Conservation (phyloP, 2,329 filamentous ascomycete genomes). For the Tolypocladium album region DNA sequence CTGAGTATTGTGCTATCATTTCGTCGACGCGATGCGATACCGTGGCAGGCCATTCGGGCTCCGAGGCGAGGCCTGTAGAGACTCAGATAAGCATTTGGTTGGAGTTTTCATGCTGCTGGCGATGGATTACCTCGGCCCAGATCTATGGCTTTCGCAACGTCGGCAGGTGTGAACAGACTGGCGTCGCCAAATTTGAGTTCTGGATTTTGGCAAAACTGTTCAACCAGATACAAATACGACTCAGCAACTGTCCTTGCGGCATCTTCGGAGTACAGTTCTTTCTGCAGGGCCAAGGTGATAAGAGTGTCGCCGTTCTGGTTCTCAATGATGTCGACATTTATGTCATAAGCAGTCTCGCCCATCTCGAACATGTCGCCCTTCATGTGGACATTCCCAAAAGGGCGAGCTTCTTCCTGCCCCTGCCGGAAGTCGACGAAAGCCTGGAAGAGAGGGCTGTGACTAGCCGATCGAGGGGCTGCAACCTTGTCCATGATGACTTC, state of each 20-base stretch:
- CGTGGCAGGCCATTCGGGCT: neutral
- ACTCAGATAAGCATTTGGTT: neutral
- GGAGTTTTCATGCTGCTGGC: neutral
- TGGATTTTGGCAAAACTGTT: neutral
- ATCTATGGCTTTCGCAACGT: neutral
- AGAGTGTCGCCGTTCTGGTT: neutral
- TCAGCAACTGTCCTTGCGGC: neutral
- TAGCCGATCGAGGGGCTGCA: neutral
- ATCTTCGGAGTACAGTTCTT: neutral
- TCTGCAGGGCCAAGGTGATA: neutral
- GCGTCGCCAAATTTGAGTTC: neutral
- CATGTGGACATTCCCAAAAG: neutral
- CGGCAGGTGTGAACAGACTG: neutral
- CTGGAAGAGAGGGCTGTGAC: neutral
- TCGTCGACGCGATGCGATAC: neutral
- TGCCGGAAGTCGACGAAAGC: neutral
- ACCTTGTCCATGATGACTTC: neutral
- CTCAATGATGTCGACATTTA: neutral
- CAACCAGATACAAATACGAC: neutral
- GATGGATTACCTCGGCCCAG: neutral
- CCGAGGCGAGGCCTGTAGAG: neutral
- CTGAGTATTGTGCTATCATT: neutral
- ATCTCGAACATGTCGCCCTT: neutral
- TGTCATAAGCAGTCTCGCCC: neutral
- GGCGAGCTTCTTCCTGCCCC: neutral